Conservation (phyloP, 495 filamentous ascomycete species). For the Penicillium desertorum region DNA sequence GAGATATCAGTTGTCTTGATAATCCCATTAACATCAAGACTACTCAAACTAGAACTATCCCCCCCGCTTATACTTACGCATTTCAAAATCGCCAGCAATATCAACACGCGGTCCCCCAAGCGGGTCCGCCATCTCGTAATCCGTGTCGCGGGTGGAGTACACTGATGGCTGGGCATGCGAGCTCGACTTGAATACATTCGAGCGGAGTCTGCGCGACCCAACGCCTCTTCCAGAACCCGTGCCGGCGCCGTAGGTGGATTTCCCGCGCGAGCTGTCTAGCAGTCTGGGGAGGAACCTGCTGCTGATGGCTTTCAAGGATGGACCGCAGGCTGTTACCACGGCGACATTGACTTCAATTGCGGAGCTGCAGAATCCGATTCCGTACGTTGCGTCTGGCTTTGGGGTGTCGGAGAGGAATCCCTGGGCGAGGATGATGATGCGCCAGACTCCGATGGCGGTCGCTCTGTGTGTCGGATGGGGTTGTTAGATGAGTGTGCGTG, state of each 20-base stretch:
- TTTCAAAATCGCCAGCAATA: constrained; percentile 18
- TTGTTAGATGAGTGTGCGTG: neutral
- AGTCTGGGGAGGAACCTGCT: constrained; percentile 21
- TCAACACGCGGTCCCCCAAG: constrained; percentile 10
- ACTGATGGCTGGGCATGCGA: neutral
- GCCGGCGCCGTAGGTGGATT: constrained; percentile 16
- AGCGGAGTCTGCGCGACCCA: constrained; percentile 16
- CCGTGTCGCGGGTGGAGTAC: neutral
- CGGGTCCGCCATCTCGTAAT: constrained; percentile 28
- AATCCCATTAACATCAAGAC: constrained; percentile 23
- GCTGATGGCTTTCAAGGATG: constrained; percentile 30
- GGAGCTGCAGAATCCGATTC: constrained; percentile 51
- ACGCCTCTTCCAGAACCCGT: neutral
- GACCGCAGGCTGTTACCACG: constrained; percentile 50
- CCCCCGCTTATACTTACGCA: constrained; percentile 27
- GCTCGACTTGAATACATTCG: constrained; percentile 6
- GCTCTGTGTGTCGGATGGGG: constrained; percentile 35
- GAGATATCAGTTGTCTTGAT: constrained; percentile 30
- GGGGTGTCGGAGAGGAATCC: constrained; percentile 16
- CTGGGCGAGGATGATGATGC: constrained; percentile 28
- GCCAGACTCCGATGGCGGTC: constrained; percentile 46
- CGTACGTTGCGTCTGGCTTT: constrained; percentile 28
- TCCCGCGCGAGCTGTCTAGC: constrained; percentile 19
- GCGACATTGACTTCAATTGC: constrained; percentile 57
- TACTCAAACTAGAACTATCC: constrained; percentile 25